These are phyloP conservation scores for Alternaria infectoria DNA, from an alignment of 2,329 filamentous ascomycete genomes.

Conservation along the genomic window DNA sequence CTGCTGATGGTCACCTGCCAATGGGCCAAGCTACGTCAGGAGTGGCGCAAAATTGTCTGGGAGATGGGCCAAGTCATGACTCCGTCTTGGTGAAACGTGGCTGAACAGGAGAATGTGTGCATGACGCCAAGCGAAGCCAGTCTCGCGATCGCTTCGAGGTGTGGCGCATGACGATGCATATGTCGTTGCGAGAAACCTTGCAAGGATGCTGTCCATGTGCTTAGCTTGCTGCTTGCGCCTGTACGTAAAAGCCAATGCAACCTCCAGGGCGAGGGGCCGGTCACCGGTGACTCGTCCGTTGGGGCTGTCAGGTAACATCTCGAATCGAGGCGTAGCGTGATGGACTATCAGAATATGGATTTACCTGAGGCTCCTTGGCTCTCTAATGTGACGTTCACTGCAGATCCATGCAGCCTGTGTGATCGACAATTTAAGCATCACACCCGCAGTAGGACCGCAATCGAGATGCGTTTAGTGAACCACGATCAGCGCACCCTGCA, in stretches of 20 bases:
- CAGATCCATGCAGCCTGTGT: background rate
- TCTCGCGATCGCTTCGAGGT: slow-evolving; percentile 2
- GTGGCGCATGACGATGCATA: slow-evolving; percentile 16
- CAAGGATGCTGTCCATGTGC: slow-evolving; percentile 1
- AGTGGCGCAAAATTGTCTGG: slow-evolving; percentile 5
- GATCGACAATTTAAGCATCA: slow-evolving; percentile 2
- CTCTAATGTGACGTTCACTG: slow-evolving; percentile 1
- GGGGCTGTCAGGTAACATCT: background rate
- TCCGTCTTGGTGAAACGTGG: background rate
- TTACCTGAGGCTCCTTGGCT: background rate
- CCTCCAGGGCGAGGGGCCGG: background rate
- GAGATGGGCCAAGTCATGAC: background rate
- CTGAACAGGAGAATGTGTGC: background rate
- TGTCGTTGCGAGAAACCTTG: background rate
- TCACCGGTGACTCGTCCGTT: background rate
- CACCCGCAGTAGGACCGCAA: background rate
- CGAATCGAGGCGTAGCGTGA: background rate
- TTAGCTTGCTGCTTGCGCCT: background rate
- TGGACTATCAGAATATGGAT: background rate
- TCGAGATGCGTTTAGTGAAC: background rate
- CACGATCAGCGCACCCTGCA: background rate
- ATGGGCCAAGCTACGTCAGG: background rate
- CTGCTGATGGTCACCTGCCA: background rate
- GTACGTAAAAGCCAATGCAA: background rate
- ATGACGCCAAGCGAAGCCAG: slow-evolving; percentile 4